These are phyloP conservation scores for Nannochloropsis salina DNA, from an alignment of 108 stramenopile genomes.

Conservation along the genomic window DNA sequence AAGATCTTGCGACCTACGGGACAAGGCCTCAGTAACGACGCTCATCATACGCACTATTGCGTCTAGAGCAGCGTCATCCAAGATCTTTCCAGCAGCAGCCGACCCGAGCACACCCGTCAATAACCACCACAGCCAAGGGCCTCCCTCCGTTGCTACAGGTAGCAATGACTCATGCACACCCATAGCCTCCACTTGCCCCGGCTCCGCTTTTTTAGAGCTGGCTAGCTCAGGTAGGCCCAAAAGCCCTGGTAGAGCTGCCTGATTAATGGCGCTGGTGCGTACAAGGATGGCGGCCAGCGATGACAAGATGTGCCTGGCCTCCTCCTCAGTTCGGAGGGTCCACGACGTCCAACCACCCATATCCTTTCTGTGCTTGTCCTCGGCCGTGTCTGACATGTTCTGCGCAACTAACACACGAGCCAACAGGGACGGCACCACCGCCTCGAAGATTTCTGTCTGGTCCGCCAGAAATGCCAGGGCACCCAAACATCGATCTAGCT, in stretches of 20 bases:
- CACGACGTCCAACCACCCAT: too few relatives aligned
- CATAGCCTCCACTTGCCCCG: background rate
- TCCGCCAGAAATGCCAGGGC: background rate
- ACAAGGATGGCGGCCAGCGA: background rate
- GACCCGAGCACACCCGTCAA: background rate
- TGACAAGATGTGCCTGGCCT: background rate
- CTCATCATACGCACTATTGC: background rate
- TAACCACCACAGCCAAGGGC: background rate
- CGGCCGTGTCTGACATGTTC: too few relatives aligned
- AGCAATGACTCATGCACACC: background rate
- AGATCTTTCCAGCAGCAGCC: background rate
- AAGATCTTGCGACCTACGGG: background rate
- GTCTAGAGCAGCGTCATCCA: background rate
- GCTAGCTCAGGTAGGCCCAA: background rate
- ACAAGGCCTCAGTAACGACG: background rate
- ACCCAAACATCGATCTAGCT: slow-evolving; percentile 3
- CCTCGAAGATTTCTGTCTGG: background rate
- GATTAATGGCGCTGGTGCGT: background rate
- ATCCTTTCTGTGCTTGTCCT: too few relatives aligned
- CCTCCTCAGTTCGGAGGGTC: background rate
- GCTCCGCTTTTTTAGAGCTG: background rate
- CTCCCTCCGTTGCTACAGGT: background rate
- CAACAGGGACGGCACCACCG: background rate
- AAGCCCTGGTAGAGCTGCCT: background rate
- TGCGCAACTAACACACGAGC: background rate